A percentile compares a stretch with the other conserved stretches of the same genome.
Conservation (phyloP, 306 rosid genomes). For the Crataegus laevigata region DNA sequence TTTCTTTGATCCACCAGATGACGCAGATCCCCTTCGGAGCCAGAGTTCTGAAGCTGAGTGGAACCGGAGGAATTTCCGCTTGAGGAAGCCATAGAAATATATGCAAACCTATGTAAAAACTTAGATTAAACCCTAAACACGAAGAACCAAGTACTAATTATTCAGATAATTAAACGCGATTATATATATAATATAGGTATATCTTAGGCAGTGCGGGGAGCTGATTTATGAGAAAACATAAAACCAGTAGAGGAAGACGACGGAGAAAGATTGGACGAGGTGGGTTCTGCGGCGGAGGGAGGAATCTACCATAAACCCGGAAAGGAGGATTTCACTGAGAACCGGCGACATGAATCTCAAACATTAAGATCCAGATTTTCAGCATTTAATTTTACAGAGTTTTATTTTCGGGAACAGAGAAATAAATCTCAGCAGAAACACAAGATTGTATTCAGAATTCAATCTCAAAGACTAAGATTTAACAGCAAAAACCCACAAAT, state of each 20-base stretch:
- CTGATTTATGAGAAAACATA: conserved; percentile 65
- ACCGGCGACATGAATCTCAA: conserved; percentile 85
- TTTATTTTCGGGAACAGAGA: not conserved
- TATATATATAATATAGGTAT: not conserved
- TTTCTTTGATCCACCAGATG: conserved; percentile 53
- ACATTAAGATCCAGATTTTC: conserved; percentile 37
- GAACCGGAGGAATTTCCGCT: conserved; percentile 60
- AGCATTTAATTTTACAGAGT: conserved; percentile 9
- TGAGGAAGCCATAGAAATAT: conserved; percentile 40
- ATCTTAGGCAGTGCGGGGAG: not conserved
- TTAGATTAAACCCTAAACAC: not conserved
- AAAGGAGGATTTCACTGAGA: conserved; percentile 88
- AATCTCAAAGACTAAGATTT: not conserved
- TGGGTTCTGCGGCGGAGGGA: conserved; percentile 79
- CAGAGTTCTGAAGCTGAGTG: conserved; percentile 39
- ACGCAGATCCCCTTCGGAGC: conserved; percentile 56
- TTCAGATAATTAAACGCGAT: not conserved
- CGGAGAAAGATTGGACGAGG: conserved; percentile 88
- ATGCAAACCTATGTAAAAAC: not conserved
- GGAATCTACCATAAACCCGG: conserved; percentile 77
- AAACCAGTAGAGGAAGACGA: conserved; percentile 89
- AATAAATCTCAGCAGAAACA: not conserved
- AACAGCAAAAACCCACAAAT: not conserved
- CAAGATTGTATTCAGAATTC: not conserved
- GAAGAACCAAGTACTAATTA: conserved; percentile 14